Evolutionary conservation across 768 basidiomycete genomes (phyloP).

Genomic region (Pisolithus microcarpus): DNA sequence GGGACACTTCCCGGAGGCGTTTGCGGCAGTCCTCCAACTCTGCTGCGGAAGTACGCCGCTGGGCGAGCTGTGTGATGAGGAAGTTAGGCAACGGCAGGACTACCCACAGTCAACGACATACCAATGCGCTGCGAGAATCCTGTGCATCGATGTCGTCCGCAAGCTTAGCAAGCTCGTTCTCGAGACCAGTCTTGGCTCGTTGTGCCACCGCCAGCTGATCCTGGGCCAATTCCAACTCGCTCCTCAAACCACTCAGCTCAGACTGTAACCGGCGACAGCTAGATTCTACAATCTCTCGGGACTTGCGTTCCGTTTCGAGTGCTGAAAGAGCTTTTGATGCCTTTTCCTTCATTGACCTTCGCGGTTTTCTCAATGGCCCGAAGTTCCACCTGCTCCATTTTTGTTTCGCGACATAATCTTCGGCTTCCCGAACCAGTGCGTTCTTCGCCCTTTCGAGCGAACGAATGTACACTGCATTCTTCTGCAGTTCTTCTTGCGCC

Average conservation of each 20-base stretch:
- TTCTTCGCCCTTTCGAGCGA: conserved; percentile 80
- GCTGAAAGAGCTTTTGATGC: conserved; percentile 48
- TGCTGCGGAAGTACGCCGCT: conserved; percentile 55
- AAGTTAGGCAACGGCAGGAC: background rate
- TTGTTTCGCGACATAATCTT: conserved; percentile 75
- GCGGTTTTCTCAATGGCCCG: conserved; percentile 63
- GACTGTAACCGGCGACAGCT: conserved; percentile 52
- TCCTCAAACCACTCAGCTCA: conserved; percentile 49
- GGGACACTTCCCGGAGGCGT: conserved; percentile 52
- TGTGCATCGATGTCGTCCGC: conserved; percentile 58
- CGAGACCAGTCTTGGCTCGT: conserved; percentile 58
- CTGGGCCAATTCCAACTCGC: conserved; percentile 49
- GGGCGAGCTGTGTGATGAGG: conserved; percentile 43
- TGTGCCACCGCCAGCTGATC: conserved; percentile 48
- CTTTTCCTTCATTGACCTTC: conserved; percentile 54
- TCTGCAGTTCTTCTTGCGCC: conserved; percentile 70
- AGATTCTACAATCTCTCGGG: conserved; percentile 59
- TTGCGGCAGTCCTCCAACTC: conserved; percentile 61
- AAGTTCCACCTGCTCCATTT: conserved; percentile 58
- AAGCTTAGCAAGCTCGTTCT: conserved; percentile 58
- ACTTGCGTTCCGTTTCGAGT: conserved; percentile 59
- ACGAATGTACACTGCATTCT: conserved; percentile 67
- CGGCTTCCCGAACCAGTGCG: conserved; percentile 69
- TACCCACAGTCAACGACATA: conserved; percentile 26
- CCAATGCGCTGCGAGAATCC: conserved; percentile 64